Evolutionary conservation across 2,329 filamentous ascomycete species (phyloP).

Genomic region (Cordyceps cicadae): DNA sequence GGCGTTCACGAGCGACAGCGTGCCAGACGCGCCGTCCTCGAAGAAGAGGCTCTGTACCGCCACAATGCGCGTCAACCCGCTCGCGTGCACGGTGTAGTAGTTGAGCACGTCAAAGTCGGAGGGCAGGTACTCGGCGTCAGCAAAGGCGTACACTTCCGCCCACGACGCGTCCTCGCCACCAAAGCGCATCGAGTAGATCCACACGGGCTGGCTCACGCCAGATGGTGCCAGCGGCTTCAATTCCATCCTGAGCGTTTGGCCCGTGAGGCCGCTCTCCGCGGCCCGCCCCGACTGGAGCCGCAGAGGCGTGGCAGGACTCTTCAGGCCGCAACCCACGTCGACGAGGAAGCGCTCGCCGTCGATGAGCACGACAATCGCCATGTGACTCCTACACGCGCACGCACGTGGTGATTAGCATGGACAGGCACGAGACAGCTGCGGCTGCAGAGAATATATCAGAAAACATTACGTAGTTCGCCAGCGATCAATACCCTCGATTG

Average conservation of each 20-base stretch:
- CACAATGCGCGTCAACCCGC: background rate
- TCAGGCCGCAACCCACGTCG: background rate
- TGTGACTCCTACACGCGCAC: background rate
- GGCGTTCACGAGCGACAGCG: background rate
- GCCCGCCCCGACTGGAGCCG: background rate
- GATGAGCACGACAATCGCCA: conserved; percentile 3
- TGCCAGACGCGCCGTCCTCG: background rate
- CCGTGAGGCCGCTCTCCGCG: background rate
- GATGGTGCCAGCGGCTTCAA: background rate
- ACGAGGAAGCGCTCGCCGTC: background rate
- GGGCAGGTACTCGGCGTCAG: conserved; percentile 3
- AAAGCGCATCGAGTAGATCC: conserved; percentile 2
- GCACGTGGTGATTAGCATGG: background rate
- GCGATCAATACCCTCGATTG: background rate
- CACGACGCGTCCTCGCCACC: background rate
- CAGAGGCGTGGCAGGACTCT: background rate
- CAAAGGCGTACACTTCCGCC: conserved; percentile 6
- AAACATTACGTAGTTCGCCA: background rate
- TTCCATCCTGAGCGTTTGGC: background rate
- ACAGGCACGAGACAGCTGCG: background rate
- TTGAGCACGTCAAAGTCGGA: conserved; percentile 3
- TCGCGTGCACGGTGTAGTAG: conserved; percentile 5
- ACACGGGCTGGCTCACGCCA: background rate
- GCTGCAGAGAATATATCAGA: background rate
- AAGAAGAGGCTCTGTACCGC: conserved; percentile 4